phyloP scores from a whole-genome alignment of 208 protist genomes.

The Acanthamoeba castellanii region DNA sequence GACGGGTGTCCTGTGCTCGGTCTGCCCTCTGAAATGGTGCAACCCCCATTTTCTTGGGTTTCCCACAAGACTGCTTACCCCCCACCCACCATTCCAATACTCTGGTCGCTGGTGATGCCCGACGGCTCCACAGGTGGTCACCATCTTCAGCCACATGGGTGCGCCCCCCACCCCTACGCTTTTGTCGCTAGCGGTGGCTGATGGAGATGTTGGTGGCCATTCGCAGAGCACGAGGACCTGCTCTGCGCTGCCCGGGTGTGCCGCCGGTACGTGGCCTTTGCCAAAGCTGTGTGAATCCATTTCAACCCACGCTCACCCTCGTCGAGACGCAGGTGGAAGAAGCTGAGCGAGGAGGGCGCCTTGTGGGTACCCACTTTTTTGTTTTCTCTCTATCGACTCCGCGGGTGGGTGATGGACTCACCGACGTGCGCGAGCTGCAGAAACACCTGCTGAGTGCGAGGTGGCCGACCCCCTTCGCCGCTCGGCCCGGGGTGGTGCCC shows the following conservation, averaged over 20 bases:
- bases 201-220: not conserved
- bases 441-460: not conserved
- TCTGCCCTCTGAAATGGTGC: constrained; percentile 27
- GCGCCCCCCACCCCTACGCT: not conserved
- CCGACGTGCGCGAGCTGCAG: not conserved
- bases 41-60: not conserved
- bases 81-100: not conserved
- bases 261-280: not conserved
- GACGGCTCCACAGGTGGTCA: not conserved
- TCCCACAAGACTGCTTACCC: not conserved
- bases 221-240: not conserved
- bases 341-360: constrained; percentile 1
- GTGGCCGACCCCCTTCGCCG: not conserved
- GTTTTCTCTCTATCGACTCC: not conserved
- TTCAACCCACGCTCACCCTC: not conserved
- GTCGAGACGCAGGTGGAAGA: not conserved
- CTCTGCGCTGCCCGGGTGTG: not conserved
- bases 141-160: not conserved
- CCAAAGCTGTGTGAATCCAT: not conserved
- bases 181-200: too few relatives aligned
- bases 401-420: not conserved
- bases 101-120: too few relatives aligned
- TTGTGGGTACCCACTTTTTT: not conserved
- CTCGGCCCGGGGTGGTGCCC: not conserved
- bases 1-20: not conserved